phyloP scores from a whole-genome alignment of 352 stramenopile genomes.

The Blastocystis sp. region DNA sequence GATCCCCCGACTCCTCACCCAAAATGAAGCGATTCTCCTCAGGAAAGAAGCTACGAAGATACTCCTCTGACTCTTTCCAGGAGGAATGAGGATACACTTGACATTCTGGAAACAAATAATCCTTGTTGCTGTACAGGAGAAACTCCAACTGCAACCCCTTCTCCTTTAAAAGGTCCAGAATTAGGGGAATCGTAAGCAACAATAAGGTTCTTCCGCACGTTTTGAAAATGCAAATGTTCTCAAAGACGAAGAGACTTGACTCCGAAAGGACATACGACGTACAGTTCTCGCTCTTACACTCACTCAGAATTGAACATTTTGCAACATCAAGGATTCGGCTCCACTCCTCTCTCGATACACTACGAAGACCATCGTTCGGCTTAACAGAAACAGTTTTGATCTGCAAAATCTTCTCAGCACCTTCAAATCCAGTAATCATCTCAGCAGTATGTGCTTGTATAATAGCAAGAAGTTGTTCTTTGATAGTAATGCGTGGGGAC shows the following conservation, averaged over 20 bases:
- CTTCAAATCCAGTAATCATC: constrained; percentile 76
- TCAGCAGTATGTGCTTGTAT: not conserved
- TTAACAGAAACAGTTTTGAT: constrained; percentile 75
- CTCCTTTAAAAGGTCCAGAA: constrained; percentile 52
- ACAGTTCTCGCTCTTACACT: constrained; percentile 77
- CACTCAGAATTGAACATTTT: constrained; percentile 88
- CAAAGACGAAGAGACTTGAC: constrained; percentile 95
- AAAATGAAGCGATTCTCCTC: constrained; percentile 73
- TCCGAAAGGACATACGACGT: constrained; percentile 75
- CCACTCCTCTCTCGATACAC: constrained; percentile 73
- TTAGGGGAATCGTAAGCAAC: not conserved
- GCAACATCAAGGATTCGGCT: constrained; percentile 83
- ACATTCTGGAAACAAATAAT: constrained; percentile 93
- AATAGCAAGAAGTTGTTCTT: not conserved
- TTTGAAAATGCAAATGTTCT: constrained; percentile 95
- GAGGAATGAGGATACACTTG: constrained; percentile 89
- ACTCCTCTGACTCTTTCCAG: constrained; percentile 72
- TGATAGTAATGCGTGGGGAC: not conserved
- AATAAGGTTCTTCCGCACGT: constrained; percentile 90
- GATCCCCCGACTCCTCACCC: not conserved
- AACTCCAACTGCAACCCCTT: constrained; percentile 89
- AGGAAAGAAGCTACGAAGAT: constrained; percentile 67
- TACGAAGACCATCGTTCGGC: constrained; percentile 73
- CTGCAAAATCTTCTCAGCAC: constrained; percentile 90
- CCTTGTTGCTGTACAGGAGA: constrained; percentile 95